These are phyloP conservation scores for Penicillium paneum DNA, from an alignment of 2,329 filamentous ascomycete genomes.

Conservation along the genomic window DNA sequence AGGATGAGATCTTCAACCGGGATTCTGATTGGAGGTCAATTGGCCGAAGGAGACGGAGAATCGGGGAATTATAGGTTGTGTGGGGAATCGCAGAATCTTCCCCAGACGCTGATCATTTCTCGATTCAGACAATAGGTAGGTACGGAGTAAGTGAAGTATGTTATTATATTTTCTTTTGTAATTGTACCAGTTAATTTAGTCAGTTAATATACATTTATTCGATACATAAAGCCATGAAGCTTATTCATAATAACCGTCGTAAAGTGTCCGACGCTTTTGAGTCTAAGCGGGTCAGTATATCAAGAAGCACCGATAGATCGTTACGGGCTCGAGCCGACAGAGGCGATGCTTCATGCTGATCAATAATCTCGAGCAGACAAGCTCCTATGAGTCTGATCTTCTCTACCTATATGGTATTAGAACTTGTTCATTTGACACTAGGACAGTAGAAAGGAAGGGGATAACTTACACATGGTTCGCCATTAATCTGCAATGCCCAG, in stretches of 20 bases:
- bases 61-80: constrained; percentile 1
- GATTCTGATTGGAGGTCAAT: not conserved
- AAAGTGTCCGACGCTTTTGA: constrained; percentile 46
- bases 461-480: constrained; percentile 19
- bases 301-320: constrained; percentile 43
- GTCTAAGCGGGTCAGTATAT: constrained; percentile 43
- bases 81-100: not conserved
- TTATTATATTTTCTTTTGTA: not conserved
- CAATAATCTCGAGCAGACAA: constrained; percentile 21
- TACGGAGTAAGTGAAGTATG: not conserved
- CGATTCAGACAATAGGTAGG: not conserved
- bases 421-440: not conserved
- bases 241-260: constrained; percentile 11
- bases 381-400: constrained; percentile 20
- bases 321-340: constrained; percentile 39
- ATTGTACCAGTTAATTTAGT: not conserved
- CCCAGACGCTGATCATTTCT: not conserved
- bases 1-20: not conserved
- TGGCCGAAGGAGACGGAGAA: not conserved
- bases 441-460: not conserved
- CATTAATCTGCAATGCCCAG: constrained; percentile 30
- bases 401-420: constrained; percentile 12
- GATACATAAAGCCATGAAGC: not conserved
- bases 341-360: constrained; percentile 37
- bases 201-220: not conserved